Evolutionary conservation across 106 monocot species (phyloP), one percentile per base, ranked within the genome.

Genomic region (Allium fistulosum): DNA sequence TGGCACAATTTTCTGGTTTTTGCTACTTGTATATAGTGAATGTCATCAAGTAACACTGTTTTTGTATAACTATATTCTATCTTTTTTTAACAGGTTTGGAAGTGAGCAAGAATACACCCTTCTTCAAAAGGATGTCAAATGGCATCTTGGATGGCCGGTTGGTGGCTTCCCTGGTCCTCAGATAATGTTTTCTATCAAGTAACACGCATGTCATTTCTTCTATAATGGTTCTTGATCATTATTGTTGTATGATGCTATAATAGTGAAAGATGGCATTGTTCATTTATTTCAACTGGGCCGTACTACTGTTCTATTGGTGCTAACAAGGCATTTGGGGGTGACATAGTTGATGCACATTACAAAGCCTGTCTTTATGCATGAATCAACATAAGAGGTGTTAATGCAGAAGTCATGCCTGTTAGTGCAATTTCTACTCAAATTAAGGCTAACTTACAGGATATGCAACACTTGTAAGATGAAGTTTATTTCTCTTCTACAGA

Each of bases 281-380:
- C 28, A 10, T 59, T 16, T 59, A 17, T 59, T 8, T 59, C 52
- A 11, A 11, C 69, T 88, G 93, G 93, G 46, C 93, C 93, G 26
- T 93, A 93, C 57, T 93, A 93, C 66, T 93, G 93, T 22, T 68
- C 76, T 9, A 69, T 51, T 4, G 92, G 92, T 63, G 88, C 80
- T 1, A 85, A 92, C 61, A 92, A 92, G 69, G 72, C 92, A 6
- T 92, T 85, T 11, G 88, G 88, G 0, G 77, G 92, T 11, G 92
- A 92, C 53, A 72, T 92, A 8, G 92, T 92, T 4, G 88, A 92
- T 74, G 77, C 88, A 9, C 92, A 92, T 49, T 92, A 92, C 82
- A 92, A 92, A 74, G 85, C 92, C 56, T 88, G 92, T 61, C 61
- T 92, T 6, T 92, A 85, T 68, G 80, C 92, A 1, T 85, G 88